A percentile compares a stretch with the other conserved stretches of the same genome.
Conservation (phyloP, 495 filamentous ascomycete genomes). For the Aspergillus heteromorphus region DNA sequence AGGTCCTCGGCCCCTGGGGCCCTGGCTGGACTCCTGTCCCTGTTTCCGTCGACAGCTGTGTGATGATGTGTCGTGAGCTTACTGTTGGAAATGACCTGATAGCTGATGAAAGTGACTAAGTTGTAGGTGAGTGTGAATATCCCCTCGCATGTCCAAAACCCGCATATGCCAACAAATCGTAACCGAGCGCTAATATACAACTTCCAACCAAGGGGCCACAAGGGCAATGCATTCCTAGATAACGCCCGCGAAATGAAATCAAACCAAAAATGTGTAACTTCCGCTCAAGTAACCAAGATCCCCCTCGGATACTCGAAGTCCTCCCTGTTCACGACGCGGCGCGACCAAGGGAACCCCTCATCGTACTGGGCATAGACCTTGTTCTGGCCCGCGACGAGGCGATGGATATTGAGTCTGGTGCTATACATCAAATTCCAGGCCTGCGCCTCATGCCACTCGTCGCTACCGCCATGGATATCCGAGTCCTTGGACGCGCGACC, state of each 20-base stretch:
- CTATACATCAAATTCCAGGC: conserved; percentile 26
- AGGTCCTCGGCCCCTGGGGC: not conserved
- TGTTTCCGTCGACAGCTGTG: not conserved
- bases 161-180: not conserved
- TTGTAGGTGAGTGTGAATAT: not conserved
- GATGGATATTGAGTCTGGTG: conserved; percentile 23
- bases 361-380: conserved; percentile 23
- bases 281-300: conserved; percentile 14
- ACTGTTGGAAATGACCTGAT: too few species aligned
- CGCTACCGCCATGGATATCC: conserved; percentile 18
- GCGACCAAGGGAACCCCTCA: conserved; percentile 19
- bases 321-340: conserved; percentile 12
- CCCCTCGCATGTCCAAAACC: not conserved
- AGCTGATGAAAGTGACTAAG: too few species aligned
- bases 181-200: not conserved
- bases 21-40: not conserved
- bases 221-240: not conserved
- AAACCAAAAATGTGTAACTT: not conserved
- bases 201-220: not conserved
- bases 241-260: not conserved
- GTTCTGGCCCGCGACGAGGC: conserved; percentile 18
- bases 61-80: too few species aligned
- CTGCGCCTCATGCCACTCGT: conserved; percentile 14
- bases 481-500: conserved; percentile 19
- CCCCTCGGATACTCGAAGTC: conserved; percentile 24